Conservation (phyloP, 1,139 yeast genomes). For the Geotrichum klebahnii region DNA sequence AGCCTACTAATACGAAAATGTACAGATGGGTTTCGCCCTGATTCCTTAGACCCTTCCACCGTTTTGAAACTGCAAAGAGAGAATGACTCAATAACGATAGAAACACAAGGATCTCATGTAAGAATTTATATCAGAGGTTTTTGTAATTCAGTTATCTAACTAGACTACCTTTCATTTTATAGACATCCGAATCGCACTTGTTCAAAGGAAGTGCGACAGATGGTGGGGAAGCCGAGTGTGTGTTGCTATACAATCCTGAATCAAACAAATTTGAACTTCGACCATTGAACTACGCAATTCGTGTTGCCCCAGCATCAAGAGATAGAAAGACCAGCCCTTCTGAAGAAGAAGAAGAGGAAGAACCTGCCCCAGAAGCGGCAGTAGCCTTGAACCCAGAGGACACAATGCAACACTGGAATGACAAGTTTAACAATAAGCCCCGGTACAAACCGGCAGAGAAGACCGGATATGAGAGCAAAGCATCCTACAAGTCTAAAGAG, state of each 20-base stretch:
- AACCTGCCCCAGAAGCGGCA: neutral
- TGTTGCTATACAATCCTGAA: constrained; percentile 33
- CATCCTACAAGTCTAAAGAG: neutral
- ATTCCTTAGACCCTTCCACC: constrained; percentile 27
- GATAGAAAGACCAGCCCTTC: neutral
- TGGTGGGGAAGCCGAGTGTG: constrained; percentile 37
- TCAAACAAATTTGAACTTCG: constrained; percentile 31
- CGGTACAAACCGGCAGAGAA: neutral
- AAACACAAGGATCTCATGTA: constrained; percentile 19
- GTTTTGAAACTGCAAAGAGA: constrained; percentile 25
- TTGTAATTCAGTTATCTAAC: neutral
- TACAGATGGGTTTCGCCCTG: constrained; percentile 33
- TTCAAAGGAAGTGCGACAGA: constrained; percentile 33
- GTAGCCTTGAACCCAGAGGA: constrained; percentile 5
- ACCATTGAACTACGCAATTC: constrained; percentile 31
- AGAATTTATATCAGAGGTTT: neutral
- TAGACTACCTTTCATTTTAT: neutral
- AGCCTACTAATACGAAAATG: neutral
- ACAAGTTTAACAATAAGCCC: constrained; percentile 6
- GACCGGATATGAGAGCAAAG: neutral
- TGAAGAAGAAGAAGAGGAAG: neutral
- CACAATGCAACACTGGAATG: constrained; percentile 4
- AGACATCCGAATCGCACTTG: constrained; percentile 21
- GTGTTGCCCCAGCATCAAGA: constrained; percentile 25
- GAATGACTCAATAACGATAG: constrained; percentile 30